Percentiles rank a stretch among this genome's conserved stretches.
Conservation (phyloP, 257 asterid genomes). For the Przewalskia tangutica region DNA sequence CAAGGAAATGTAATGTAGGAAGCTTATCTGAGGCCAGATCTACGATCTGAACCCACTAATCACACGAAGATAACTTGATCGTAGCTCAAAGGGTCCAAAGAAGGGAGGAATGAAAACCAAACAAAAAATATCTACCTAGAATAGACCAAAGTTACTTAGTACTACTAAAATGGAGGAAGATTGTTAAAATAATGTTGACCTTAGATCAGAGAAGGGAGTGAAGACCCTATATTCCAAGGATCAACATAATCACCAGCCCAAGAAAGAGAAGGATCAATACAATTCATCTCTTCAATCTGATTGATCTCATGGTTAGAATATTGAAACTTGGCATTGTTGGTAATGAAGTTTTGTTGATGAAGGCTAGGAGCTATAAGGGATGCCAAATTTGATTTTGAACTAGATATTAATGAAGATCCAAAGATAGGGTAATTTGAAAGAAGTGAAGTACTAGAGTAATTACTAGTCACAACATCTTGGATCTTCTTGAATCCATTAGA, state of each 20-base stretch:
- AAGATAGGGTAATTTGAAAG: conserved; percentile 16
- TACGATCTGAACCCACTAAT: not conserved
- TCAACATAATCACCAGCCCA: conserved; percentile 35
- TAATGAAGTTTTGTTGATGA: conserved; percentile 16
- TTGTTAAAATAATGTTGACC: not conserved
- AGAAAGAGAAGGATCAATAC: conserved; percentile 17
- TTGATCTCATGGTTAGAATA: conserved; percentile 7
- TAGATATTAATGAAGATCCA: conserved; percentile 14
- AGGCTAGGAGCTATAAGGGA: conserved; percentile 25
- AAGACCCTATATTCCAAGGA: conserved; percentile 30
- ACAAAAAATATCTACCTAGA: not conserved
- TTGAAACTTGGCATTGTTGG: conserved; percentile 3
- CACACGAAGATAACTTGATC: not conserved
- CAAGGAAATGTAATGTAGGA: not conserved
- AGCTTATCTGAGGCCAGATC: not conserved
- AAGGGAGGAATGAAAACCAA: not conserved
- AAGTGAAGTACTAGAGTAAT: conserved; percentile 9
- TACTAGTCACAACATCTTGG: conserved; percentile 9
- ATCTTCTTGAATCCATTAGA: conserved; percentile 19
- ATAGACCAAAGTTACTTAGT: not conserved
- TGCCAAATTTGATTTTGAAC: conserved; percentile 23
- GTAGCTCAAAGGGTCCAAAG: not conserved
- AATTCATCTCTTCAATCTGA: conserved; percentile 9
- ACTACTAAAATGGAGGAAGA: not conserved
- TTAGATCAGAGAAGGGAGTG: conserved; percentile 30